Conservation (phyloP, 805 yeast species). For the Yarrowia porcina region DNA sequence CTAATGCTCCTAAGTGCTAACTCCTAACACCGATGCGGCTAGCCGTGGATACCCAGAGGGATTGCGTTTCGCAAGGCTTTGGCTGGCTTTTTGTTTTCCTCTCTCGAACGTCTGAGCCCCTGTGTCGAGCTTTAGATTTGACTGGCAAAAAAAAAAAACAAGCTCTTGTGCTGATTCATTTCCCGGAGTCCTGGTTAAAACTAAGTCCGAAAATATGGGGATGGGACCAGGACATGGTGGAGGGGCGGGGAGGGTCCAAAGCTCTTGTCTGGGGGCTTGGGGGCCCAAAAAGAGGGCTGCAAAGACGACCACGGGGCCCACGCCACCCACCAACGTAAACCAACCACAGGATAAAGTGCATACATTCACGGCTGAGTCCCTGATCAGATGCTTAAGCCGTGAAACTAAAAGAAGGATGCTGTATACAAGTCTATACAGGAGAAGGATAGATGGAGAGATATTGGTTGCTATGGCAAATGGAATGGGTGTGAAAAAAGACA, state of each 20-base stretch:
- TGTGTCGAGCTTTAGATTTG: neutral
- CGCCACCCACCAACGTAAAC: neutral
- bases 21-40: neutral
- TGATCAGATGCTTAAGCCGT: neutral
- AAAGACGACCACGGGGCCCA: no score
- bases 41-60: neutral
- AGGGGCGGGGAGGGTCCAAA: no score
- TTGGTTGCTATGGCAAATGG: neutral
- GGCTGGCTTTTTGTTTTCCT: no score
- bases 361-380: neutral
- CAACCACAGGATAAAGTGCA: neutral
- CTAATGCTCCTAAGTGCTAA: no score
- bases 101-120: no score
- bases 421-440: neutral
- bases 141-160: neutral
- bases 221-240: no score
- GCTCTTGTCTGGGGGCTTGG: no score
- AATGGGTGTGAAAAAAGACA: no score
- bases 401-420: slow-evolving; percentile 1
- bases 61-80: no score
- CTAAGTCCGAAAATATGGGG: neutral
- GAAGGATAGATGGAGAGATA: neutral
- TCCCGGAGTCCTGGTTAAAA: neutral
- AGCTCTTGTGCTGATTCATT: neutral
- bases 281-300: no score